Evolutionary conservation across 306 rosid species (phyloP).

Genomic region (Prunus persica): Prunus_persica_NCBIv2 NC_034014.1:30265001-30265500

Average conservation of each 20-base stretch:
- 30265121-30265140: neutral
- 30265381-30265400: neutral
- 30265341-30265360: conserved; percentile 99
- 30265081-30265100: conserved; percentile 15
- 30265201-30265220: neutral
- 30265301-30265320: conserved; percentile 99
- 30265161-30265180: neutral
- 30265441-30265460: conserved; percentile 4
- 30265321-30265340: conserved; percentile 95
- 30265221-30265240: neutral
- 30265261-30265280: conserved; percentile 70
- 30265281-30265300: conserved; percentile 74
- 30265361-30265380: conserved; percentile 12
- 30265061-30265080: conserved; percentile 40
- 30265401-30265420: neutral
- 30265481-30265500: neutral
- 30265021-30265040: conserved; percentile 89
- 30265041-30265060: conserved; percentile 75
- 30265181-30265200: neutral
- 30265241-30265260: neutral
- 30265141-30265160: neutral
- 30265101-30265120: neutral
- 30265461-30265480: neutral
- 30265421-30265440: neutral
- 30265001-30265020: conserved; percentile 74